phyloP scores from a whole-genome alignment of 805 yeast species.

The Blastobotrys robertii region DNA sequence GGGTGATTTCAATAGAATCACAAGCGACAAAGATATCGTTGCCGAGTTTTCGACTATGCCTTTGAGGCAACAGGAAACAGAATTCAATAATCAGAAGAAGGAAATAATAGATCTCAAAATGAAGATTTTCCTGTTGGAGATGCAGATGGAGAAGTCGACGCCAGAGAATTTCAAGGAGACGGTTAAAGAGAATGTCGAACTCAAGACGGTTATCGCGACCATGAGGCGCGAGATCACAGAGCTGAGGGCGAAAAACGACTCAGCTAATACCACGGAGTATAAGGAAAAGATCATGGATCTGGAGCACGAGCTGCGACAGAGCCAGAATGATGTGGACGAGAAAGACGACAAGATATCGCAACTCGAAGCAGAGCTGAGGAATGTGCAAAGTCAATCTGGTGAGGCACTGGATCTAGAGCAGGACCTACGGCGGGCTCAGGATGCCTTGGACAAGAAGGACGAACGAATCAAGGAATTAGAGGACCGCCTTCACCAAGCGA shows the following conservation, averaged over 20 bases:
- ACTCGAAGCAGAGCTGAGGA: conserved; percentile 2
- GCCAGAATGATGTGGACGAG: too few relatives aligned
- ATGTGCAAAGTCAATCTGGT: conserved; percentile 2
- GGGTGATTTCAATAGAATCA: conserved; percentile 1
- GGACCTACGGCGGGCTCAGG: conserved; percentile 6
- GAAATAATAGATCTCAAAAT: conserved; percentile 15
- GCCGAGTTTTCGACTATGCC: conserved; percentile 13
- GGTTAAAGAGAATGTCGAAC: conserved; percentile 28
- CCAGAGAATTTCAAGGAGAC: conserved; percentile 11
- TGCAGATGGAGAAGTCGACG: conserved; percentile 9
- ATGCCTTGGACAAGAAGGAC: conserved; percentile 19
- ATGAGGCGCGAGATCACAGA: conserved; percentile 34
- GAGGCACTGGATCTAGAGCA: neutral
- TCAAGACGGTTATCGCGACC: neutral
- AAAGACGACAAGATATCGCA: too few relatives aligned
- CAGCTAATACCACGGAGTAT: neutral
- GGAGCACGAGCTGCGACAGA: too few relatives aligned
- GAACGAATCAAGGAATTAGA: conserved; percentile 12
- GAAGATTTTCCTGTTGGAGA: conserved; percentile 12
- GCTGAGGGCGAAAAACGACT: conserved; percentile 23
- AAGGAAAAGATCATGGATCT: too few relatives aligned
- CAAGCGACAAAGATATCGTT: conserved; percentile 1
- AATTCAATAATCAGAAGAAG: conserved; percentile 12
- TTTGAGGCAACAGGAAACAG: conserved; percentile 16
- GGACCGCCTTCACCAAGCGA: neutral